Percentiles rank a stretch among this genome's conserved stretches.
Conservation (phyloP, 805 yeast species). For the Ogataea pignaliae region DNA sequence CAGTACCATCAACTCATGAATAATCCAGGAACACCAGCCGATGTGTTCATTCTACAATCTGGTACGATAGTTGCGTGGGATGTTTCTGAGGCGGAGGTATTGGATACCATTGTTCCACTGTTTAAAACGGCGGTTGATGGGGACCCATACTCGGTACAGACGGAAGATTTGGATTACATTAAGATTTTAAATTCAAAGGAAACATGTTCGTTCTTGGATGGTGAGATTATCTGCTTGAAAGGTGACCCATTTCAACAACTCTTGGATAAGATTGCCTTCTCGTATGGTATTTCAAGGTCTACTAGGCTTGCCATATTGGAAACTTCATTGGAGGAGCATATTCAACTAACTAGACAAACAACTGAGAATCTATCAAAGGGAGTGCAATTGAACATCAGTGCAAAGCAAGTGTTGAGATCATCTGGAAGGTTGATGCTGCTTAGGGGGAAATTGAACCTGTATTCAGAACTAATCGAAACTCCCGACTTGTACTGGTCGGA, state of each 20-base stretch:
- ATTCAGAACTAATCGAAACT: conserved; percentile 84
- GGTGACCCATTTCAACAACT: conserved; percentile 46
- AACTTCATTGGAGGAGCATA: conserved; percentile 61
- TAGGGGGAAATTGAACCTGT: conserved; percentile 78
- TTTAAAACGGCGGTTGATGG: conserved; percentile 42
- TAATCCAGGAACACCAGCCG: conserved; percentile 32
- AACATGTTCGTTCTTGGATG: conserved; percentile 36
- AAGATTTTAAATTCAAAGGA: conserved; percentile 13
- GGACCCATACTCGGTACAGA: conserved; percentile 50
- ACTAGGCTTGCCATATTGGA: conserved; percentile 83
- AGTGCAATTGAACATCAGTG: conserved; percentile 43
- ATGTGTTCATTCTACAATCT: conserved; percentile 64
- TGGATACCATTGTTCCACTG: conserved; percentile 46
- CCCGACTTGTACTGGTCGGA: conserved; percentile 95
- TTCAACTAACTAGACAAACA: conserved; percentile 56
- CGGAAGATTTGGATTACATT: conserved; percentile 83
- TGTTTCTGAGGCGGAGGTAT: conserved; percentile 49
- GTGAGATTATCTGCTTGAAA: conserved; percentile 68
- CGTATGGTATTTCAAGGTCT: conserved; percentile 82
- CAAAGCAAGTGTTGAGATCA: conserved; percentile 56
- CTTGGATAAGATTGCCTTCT: conserved; percentile 81
- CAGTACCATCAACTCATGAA: conserved; percentile 28
- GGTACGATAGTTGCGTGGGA: conserved; percentile 90
- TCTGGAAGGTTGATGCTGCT: conserved; percentile 74
- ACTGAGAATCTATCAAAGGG: conserved; percentile 70